Base-by-base conservation (phyloP, 164 flowering plant species). In the Nymphaea colorata region DNA sequence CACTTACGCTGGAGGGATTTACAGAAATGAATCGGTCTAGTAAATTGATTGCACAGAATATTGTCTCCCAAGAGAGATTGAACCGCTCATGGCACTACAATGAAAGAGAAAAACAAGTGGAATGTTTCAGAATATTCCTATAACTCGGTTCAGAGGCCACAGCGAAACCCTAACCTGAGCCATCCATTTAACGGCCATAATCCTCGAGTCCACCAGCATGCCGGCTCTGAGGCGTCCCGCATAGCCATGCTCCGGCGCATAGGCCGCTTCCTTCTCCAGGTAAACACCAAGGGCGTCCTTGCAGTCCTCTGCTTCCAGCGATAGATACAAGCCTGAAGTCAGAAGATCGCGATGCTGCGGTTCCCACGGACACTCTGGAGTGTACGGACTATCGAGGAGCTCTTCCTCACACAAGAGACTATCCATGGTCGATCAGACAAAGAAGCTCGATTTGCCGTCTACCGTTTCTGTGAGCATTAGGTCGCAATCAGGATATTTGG, bases 21-120 rank as follows among this genome's bases (percentile, higher is more conserved):
- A 51, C 8, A 3, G 89, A 86, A 47, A 85, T 65, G 69, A 84
- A 86, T 2, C 95, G 82, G 67, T 88, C 95, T 7, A 89, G 70
- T 72, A 83, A 83, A 77, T 85, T 89, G 43, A 72, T 80, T 6
- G 95, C 91, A 17, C 41, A 59, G 69, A 83, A 87, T 18, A 81
- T 66, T 6, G 87, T 75, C 60, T 51, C 81, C 3, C 57, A 25
- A 12, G 80, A 80, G 55, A 89, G 79, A 76, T 75, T 77, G 72
- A 85, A 71, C 25, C 87, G 78, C 43, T 66, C 62, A 15, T 68
- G 77, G 64, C 77, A 69, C 90, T 86, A 65, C 41, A 76, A 61
- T 51, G 4, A n/a, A 4, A 12, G 8, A n/a, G 65, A 65, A 45
- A 42, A 10, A 0, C n/a, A 55, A 16, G 16, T 8, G 10, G 16